These are phyloP conservation scores for Malassezia nana DNA, from an alignment of 1,284 basidiomycete genomes.

Conservation along the genomic window DNA sequence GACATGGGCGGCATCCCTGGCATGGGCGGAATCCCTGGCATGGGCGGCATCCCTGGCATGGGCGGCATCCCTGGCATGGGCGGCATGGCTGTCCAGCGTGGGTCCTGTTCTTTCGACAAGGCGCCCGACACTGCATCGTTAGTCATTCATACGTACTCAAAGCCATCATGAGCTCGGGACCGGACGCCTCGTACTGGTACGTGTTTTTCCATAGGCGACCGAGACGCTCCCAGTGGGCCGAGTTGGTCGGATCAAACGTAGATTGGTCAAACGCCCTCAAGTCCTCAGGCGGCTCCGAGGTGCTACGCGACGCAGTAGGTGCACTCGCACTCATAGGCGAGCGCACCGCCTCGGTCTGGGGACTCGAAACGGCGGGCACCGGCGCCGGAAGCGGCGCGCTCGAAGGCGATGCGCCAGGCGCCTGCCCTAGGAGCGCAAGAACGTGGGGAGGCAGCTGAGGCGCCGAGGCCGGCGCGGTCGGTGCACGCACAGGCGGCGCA, in stretches of 20 bases:
- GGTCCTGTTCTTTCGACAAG: constrained; percentile 14
- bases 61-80: constrained; percentile 6
- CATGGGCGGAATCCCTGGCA: constrained; percentile 9
- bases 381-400: neutral
- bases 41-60: constrained; percentile 5
- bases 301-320: neutral
- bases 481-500: neutral
- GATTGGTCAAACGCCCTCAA: constrained; percentile 18
- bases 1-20: constrained; percentile 14
- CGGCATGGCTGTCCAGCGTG: constrained; percentile 11
- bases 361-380: neutral
- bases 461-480: neutral
- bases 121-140: constrained; percentile 13
- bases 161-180: constrained; percentile 18
- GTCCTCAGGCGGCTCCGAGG: constrained; percentile 1
- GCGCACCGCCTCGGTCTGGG: neutral
- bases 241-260: constrained; percentile 19
- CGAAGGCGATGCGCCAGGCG: neutral
- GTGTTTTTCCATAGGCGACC: constrained; percentile 18
- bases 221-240: constrained; percentile 17
- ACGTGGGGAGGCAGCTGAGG: constrained; percentile 16
- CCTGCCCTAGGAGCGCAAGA: constrained; percentile 19
- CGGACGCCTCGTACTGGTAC: constrained; percentile 16
- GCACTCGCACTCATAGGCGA: neutral
- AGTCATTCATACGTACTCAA: constrained; percentile 8